A percentile compares a stretch with the other conserved stretches of the same genome.
phyloP scores from a whole-genome alignment of 352 stramenopile genomes.

The Phytophthora colocasiae region DNA sequence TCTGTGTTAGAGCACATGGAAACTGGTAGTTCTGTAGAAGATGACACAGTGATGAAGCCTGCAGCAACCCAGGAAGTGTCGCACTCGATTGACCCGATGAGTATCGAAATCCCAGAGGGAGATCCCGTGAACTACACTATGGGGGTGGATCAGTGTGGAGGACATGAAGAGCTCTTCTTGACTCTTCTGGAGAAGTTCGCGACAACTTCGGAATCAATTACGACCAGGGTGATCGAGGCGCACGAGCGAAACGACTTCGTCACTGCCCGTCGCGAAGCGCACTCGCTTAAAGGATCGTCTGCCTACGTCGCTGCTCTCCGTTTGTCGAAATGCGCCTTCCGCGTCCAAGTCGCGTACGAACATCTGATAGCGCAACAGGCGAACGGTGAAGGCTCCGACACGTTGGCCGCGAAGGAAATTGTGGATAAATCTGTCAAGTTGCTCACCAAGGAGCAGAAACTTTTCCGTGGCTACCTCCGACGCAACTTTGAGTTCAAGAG shows the following conservation, averaged over 20 bases:
- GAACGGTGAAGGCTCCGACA: conserved; percentile 33
- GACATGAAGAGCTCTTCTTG: conserved; percentile 73
- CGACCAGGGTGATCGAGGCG: conserved; percentile 53
- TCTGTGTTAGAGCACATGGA: conserved; percentile 38
- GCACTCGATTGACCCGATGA: conserved; percentile 35
- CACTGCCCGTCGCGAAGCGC: conserved; percentile 62
- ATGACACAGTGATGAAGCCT: not conserved
- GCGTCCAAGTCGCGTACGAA: conserved; percentile 74
- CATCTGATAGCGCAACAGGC: conserved; percentile 40
- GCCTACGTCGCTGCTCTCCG: conserved; percentile 77
- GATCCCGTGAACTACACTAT: conserved; percentile 79
- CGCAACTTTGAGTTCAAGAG: conserved; percentile 75
- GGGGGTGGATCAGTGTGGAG: conserved; percentile 78
- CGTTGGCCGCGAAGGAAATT: conserved; percentile 33
- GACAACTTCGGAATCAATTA: conserved; percentile 47
- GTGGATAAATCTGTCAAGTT: conserved; percentile 51
- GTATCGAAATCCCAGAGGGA: conserved; percentile 70
- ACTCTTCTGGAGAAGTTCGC: conserved; percentile 81
- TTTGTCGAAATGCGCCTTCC: conserved; percentile 78
- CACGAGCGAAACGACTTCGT: conserved; percentile 53
- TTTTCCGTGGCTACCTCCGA: conserved; percentile 73
- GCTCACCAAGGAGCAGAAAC: conserved; percentile 62
- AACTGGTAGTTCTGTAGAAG: conserved; percentile 26
- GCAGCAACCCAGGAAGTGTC: conserved; percentile 1
- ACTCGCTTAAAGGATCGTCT: conserved; percentile 82